Evolutionary conservation across 805 yeast species (phyloP).

Genomic region (Zygosaccharomyces pseudorouxii): DNA sequence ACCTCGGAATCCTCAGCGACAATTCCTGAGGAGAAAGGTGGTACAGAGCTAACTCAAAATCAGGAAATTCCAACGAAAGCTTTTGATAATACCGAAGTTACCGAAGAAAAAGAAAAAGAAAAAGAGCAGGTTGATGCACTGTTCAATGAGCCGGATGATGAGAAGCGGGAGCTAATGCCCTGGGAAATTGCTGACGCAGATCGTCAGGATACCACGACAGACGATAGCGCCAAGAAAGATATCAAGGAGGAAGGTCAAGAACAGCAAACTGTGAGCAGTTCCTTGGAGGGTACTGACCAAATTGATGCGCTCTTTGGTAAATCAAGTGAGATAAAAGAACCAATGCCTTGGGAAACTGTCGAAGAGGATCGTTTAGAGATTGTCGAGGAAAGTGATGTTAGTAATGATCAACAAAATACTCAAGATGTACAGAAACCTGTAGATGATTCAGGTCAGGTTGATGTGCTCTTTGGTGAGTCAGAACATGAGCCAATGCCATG

Average conservation of each 20-base stretch:
- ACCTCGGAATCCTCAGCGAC: background rate
- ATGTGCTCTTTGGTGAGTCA: slow-evolving; percentile 9
- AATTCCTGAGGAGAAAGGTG: too few species aligned
- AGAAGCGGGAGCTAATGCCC: background rate
- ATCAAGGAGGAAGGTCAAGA: background rate
- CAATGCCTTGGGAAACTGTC: slow-evolving; percentile 2
- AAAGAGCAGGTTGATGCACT: background rate
- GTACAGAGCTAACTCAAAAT: background rate
- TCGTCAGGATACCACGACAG: too few species aligned
- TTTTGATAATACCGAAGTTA: background rate
- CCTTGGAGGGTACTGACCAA: background rate
- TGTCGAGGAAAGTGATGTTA: background rate
- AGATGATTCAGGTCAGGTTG: background rate
- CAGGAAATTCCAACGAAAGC: background rate
- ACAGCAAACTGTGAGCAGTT: background rate
- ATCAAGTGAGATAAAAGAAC: background rate
- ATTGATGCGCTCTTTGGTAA: slow-evolving; percentile 1
- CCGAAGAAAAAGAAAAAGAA: background rate
- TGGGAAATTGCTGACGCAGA: background rate
- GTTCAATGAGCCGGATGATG: background rate
- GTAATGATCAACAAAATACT: background rate
- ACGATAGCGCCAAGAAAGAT: background rate
- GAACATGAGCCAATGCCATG: slow-evolving; percentile 27
- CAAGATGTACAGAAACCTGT: background rate
- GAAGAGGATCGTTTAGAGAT: background rate